Evolutionary conservation across 768 basidiomycete species (phyloP).

Genomic region (Rhizopogon vinicolor): DNA sequence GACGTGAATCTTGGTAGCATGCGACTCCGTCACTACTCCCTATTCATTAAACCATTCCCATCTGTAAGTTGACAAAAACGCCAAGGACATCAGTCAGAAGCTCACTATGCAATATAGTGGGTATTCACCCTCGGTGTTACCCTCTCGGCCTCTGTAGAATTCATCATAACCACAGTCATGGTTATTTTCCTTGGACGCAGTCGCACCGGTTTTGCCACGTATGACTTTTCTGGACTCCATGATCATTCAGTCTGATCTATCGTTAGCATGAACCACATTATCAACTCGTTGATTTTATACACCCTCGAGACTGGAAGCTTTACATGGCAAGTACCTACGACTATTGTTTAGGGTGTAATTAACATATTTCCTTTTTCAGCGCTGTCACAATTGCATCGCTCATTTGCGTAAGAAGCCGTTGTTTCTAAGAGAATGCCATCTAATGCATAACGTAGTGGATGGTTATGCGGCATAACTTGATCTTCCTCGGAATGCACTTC

Average conservation of each 20-base stretch:
- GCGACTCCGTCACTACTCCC: constrained; percentile 21
- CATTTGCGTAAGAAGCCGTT: constrained; percentile 19
- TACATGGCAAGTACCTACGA: constrained; percentile 30
- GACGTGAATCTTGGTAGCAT: constrained; percentile 11
- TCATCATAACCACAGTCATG: constrained; percentile 27
- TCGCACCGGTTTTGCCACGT: constrained; percentile 28
- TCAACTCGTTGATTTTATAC: constrained; percentile 47
- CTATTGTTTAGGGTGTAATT: not conserved
- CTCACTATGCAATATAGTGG: constrained; percentile 17
- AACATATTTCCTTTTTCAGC: constrained; percentile 6
- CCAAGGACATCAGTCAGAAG: not conserved
- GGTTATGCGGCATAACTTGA: constrained; percentile 29
- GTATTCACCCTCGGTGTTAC: constrained; percentile 26
- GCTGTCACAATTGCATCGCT: constrained; percentile 29
- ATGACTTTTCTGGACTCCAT: not conserved
- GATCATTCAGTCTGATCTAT: not conserved
- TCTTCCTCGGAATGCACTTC: constrained; percentile 32
- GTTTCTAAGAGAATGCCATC: not conserved
- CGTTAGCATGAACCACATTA: constrained; percentile 40
- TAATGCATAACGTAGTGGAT: constrained; percentile 17
- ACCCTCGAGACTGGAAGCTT: constrained; percentile 49
- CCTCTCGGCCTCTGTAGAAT: constrained; percentile 27
- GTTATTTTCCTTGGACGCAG: constrained; percentile 27
- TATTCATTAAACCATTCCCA: constrained; percentile 28
- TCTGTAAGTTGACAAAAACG: constrained; percentile 10